phyloP scores from a whole-genome alignment of 805 yeast genomes.

The Yamadazyma tumulicola region DNA sequence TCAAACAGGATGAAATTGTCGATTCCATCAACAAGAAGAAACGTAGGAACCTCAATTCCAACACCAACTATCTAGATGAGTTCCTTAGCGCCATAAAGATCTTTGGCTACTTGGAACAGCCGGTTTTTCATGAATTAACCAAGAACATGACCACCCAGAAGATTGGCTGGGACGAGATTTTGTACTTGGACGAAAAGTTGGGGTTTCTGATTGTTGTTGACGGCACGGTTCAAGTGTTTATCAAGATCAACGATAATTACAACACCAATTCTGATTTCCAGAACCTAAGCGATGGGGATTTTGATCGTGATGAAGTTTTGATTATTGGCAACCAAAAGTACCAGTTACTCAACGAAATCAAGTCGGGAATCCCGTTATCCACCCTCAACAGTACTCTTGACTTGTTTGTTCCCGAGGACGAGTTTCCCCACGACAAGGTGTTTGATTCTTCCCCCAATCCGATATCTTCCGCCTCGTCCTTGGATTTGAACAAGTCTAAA shows the following conservation, averaged over 20 bases:
- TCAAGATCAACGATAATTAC: constrained; percentile 38
- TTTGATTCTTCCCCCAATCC: constrained; percentile 2
- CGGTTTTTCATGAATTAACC: constrained; percentile 90
- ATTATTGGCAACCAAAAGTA: constrained; percentile 57
- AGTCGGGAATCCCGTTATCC: constrained; percentile 79
- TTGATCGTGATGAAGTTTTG: constrained; percentile 39
- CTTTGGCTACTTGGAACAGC: constrained; percentile 87
- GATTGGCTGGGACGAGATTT: constrained; percentile 69
- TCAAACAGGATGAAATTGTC: constrained; percentile 14
- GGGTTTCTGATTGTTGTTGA: constrained; percentile 94
- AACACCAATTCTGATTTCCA: constrained; percentile 9
- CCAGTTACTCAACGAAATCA: constrained; percentile 75
- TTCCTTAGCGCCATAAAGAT: constrained; percentile 87
- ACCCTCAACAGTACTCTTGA: constrained; percentile 78
- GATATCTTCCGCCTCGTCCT: constrained; percentile 11
- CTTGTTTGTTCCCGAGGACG: constrained; percentile 44
- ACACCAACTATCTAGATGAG: constrained; percentile 77
- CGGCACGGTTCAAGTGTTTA: constrained; percentile 79
- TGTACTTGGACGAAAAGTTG: constrained; percentile 66
- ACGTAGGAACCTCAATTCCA: constrained; percentile 37
- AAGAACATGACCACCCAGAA: constrained; percentile 88
- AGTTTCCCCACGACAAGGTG: constrained; percentile 3
- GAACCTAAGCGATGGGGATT: constrained; percentile 24
- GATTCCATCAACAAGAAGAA: constrained; percentile 17
- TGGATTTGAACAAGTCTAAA: constrained; percentile 8